A percentile compares a stretch with the other conserved stretches of the same genome.
Evolutionary conservation across 1,139 yeast species (phyloP).

Genomic region (Yamadazyma mexicana): DNA sequence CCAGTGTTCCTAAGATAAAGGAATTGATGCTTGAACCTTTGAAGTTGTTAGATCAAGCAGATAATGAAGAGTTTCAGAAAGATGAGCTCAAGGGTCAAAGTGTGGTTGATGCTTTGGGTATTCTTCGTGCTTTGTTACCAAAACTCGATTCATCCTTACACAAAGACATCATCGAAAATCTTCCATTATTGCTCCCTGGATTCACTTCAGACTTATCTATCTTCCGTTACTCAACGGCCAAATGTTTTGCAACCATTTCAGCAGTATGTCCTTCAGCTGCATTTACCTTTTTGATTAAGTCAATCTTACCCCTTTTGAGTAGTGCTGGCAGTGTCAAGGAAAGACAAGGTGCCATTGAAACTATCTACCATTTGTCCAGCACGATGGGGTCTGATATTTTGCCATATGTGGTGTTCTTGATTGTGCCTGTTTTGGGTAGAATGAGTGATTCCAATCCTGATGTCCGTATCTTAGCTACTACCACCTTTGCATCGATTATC

Average conservation of each 20-base stretch:
- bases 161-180: slow-evolving; percentile 44
- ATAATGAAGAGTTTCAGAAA: slow-evolving; percentile 36
- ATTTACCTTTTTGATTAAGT: slow-evolving; percentile 77
- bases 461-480: slow-evolving; percentile 87
- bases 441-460: slow-evolving; percentile 96
- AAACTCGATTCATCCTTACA: slow-evolving; percentile 53
- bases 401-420: slow-evolving; percentile 92
- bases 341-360: slow-evolving; percentile 93
- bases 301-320: slow-evolving; percentile 75
- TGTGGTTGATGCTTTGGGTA: slow-evolving; percentile 83
- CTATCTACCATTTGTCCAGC: slow-evolving; percentile 78
- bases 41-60: slow-evolving; percentile 22
- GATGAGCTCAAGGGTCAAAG: slow-evolving; percentile 68
- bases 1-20: slow-evolving; percentile 65
- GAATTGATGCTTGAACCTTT: slow-evolving; percentile 71
- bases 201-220: slow-evolving; percentile 73
- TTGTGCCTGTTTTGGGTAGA: slow-evolving; percentile 94
- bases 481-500: slow-evolving; percentile 94
- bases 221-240: slow-evolving; percentile 86
- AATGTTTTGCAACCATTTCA: slow-evolving; percentile 82
- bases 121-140: slow-evolving; percentile 73
- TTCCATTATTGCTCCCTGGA: slow-evolving; percentile 58
- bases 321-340: slow-evolving; percentile 75
- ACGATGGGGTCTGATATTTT: slow-evolving; percentile 87
- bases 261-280: slow-evolving; percentile 71